Evolutionary conservation across 2,329 filamentous ascomycete species (phyloP), one percentile per base, ranked within the genome.

Genomic region (Hypoxylon sp.): DNA sequence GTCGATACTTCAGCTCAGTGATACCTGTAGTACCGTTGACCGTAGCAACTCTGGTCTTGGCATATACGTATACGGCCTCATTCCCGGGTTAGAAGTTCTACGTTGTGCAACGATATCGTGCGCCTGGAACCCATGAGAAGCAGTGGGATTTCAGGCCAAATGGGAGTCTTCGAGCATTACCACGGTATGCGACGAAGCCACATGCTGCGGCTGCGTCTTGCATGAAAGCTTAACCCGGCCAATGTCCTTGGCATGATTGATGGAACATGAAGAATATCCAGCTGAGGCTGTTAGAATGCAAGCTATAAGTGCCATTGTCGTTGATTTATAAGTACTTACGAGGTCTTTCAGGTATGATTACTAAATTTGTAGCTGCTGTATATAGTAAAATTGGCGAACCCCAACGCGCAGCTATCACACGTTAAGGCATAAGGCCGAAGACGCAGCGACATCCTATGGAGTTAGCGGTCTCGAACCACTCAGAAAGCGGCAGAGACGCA

Each of bases 61-160:
- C 55, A 50, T 50, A 23, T 45, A 53, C 50, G 56, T 61, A 27
- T 43, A 53, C 41, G 43, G 30, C 32, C 34, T 53, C 34, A 47
- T 52, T 34, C 11, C 41, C 21, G 37, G 37, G 5, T 50, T 19
- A 48, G 27, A 25, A 48, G 32, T 41, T 23, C 29, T 14, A 16
- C 30, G 37, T 34, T 43, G 43, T 37, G 41, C 21, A 37, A 34
- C 41, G 21, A 59, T 32, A 34, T 59, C 45, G 19, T 23, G 19
- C 30, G 11, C 37, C 37, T 19, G 53, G 46, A n/a, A n/a, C 69
- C 64, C 61, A 56, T 68, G 37, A 58, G 50, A 61, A 43, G 27
- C 23, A 5, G 16, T 29, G 45, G 21, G 21, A 25, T 2, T 69
- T 72, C 51, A 70, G 70, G 68, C 68, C 70, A 72, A 74, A 70